These are phyloP conservation scores for Fraxinus anomala DNA, from an alignment of 257 asterid species.

Conservation along the genomic window DNA sequence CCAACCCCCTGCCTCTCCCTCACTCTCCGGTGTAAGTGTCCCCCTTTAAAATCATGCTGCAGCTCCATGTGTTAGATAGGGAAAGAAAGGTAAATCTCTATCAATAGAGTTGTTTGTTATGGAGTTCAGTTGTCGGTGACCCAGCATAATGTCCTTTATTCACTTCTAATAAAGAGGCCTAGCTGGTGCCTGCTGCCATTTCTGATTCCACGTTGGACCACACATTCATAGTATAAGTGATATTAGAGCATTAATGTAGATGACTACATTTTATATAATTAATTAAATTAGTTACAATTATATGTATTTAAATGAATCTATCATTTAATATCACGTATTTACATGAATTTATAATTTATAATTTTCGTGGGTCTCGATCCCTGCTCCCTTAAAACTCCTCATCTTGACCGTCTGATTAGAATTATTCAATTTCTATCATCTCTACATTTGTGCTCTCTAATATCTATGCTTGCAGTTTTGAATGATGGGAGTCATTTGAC, in stretches of 20 bases:
- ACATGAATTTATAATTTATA: too few relatives aligned
- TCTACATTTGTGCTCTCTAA: neutral
- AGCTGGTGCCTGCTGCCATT: neutral
- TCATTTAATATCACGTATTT: too few relatives aligned
- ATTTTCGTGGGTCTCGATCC: neutral
- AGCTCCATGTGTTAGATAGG: conserved; percentile 17
- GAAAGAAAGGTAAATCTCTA: conserved; percentile 14
- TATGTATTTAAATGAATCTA: too few relatives aligned
- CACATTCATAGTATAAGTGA: neutral
- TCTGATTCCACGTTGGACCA: conserved; percentile 28
- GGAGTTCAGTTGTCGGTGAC: conserved; percentile 32
- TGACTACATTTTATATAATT: too few relatives aligned
- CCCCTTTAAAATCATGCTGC: neutral
- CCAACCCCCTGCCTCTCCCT: neutral
- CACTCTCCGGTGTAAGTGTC: neutral
- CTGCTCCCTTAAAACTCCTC: neutral
- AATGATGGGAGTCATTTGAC: neutral
- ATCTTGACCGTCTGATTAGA: too few relatives aligned
- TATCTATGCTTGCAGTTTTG: conserved; percentile 9
- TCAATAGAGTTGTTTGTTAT: conserved; percentile 18
- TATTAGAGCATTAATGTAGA: too few relatives aligned
- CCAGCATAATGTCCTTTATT: conserved; percentile 15
- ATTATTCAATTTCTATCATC: neutral
- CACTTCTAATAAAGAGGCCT: conserved; percentile 13
- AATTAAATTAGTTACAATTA: too few relatives aligned